Percentiles rank a stretch among this genome's conserved stretches.
These are phyloP conservation scores for Penicillium occitanis DNA, from an alignment of 2,329 filamentous ascomycete species.

Conservation along the genomic window DNA sequence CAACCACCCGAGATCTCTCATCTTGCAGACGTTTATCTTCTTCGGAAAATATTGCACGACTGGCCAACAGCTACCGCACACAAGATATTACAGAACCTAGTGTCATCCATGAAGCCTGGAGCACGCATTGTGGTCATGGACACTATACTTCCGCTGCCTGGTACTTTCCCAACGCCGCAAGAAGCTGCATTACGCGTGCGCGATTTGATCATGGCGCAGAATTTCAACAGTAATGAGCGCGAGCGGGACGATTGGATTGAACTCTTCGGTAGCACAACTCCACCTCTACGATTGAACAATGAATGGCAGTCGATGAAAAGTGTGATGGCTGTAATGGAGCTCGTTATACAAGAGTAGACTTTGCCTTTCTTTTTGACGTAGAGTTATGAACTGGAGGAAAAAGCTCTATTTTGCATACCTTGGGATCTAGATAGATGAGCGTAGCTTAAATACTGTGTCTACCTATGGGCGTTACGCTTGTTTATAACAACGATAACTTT, in stretches of 20 bases:
- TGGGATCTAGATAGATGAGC: background rate
- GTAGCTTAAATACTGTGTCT: background rate
- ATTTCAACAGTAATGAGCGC: conserved; percentile 23
- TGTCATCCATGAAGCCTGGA: conserved; percentile 32
- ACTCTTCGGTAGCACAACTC: background rate
- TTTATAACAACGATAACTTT: too few species aligned
- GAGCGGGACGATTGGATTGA: conserved; percentile 22
- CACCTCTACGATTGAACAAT: background rate
- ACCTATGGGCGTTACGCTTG: background rate
- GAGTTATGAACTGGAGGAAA: background rate
- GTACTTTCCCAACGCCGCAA: background rate
- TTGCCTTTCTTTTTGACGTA: background rate
- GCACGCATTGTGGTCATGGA: conserved; percentile 36
- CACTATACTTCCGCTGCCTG: conserved; percentile 29
- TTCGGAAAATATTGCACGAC: conserved; percentile 43
- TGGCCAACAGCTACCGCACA: conserved; percentile 37
- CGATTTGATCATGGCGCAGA: conserved; percentile 24
- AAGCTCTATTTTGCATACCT: background rate
- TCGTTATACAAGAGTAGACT: background rate
- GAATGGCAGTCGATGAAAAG: background rate
- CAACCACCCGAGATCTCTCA: conserved; percentile 28
- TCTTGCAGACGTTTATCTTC: conserved; percentile 32
- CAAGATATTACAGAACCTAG: conserved; percentile 34
- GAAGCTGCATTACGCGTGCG: background rate
- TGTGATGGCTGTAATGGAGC: background rate